Conservation (phyloP, 805 yeast species). For the Yarrowia divulgata region DNA sequence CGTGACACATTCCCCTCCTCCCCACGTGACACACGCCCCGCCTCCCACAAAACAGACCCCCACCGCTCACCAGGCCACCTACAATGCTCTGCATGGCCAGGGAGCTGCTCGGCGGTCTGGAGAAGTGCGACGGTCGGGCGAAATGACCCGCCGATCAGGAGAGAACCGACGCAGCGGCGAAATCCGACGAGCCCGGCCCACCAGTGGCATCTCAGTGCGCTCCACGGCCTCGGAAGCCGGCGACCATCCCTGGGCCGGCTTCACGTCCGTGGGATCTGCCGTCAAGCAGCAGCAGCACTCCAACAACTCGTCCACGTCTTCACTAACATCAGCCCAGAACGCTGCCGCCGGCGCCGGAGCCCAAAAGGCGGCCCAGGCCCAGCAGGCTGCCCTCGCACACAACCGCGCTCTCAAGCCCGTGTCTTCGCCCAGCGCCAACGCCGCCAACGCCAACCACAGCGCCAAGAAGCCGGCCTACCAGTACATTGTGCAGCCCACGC, state of each 20-base stretch:
- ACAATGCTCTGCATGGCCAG: slow-evolving; percentile 36
- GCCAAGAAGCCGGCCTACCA: slow-evolving; percentile 35
- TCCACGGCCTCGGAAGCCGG: slow-evolving; percentile 16
- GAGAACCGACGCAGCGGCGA: slow-evolving; percentile 25
- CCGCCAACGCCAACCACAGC: slow-evolving; percentile 30
- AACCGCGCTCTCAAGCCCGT: slow-evolving; percentile 35
- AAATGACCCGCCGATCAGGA: slow-evolving; percentile 24
- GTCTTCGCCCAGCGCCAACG: slow-evolving; percentile 18
- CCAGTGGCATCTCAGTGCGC: slow-evolving; percentile 23
- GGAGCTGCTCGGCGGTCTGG: slow-evolving; percentile 22
- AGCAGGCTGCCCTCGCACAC: slow-evolving; percentile 25
- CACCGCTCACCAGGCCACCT: slow-evolving; percentile 36
- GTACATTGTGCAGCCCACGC: slow-evolving; percentile 30
- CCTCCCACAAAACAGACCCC: slow-evolving; percentile 15
- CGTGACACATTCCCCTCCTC: slow-evolving; percentile 17
- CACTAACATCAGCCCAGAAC: slow-evolving; percentile 31
- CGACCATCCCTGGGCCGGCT: slow-evolving; percentile 29
- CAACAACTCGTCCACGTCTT: slow-evolving; percentile 32
- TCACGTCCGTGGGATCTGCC: slow-evolving; percentile 31
- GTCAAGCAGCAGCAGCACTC: slow-evolving; percentile 32
- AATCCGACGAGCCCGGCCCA: slow-evolving; percentile 20
- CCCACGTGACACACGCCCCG: slow-evolving; percentile 19
- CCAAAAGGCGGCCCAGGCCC: slow-evolving; percentile 34
- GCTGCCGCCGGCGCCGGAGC: slow-evolving; percentile 30
- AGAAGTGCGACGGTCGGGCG: slow-evolving; percentile 29